Evolutionary conservation across 306 rosid genomes (phyloP), one percentile per base, ranked within the genome.

Genomic region (Vigna mungo): DNA sequence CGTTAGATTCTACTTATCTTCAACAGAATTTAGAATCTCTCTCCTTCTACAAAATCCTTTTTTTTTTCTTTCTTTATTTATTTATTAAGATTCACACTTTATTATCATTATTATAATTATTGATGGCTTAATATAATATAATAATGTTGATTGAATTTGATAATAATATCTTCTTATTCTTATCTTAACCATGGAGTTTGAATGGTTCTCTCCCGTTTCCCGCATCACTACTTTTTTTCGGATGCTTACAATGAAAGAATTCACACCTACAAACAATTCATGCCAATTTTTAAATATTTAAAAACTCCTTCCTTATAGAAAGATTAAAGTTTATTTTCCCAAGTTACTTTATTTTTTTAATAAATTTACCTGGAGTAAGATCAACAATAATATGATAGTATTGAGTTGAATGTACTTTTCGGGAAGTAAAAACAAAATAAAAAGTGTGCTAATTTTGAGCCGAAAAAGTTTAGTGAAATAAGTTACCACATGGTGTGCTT

Each of bases 181-280:
- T 74, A 76, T 75, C 77, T 84, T 84, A 36, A 81, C 78, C 85
- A 75, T 54, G 85, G 61, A 37, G 83, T 81, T 75, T 84, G 84
- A 87, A 67, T 85, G 79, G 89, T 84, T 89, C 88, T 83, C 90
- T 81, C 87, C 72, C 46, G 55, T 76, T 84, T 87, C 82, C 79
- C 87, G 89, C 89, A 86, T 87, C 88, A 80, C 79, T 89, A 77
- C 86, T 74, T 80, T 82, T 82, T 91, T 93, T 87, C 90, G 90
- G 90, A 84, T 87, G 87, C 93, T 81, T 89, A 62, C 79, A 58
- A 78, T 77, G 81, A 78, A 83, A 86, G 92, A 91, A 87, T 87
- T 89, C 81, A 64, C 65, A 49, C 51, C 74, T 18, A n/a, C 21
- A 56, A 44, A 36, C 51, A 56, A 52, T 43, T 30, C 67, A 34